Base-by-base conservation (phyloP, 2,329 filamentous ascomycete species). In the Raffaelea arxii region DNA sequence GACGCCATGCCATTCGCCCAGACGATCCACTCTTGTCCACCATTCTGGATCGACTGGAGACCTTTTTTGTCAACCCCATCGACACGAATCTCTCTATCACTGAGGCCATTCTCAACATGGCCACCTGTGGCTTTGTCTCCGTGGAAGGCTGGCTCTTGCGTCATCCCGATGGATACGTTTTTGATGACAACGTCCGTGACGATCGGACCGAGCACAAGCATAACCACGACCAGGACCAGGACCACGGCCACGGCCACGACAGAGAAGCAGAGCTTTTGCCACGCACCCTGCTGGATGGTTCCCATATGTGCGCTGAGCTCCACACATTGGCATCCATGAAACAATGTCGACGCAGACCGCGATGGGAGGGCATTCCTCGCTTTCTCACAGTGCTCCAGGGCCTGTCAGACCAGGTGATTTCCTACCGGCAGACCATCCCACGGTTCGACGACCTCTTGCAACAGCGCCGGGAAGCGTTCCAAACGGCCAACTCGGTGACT, bases 121-220 rank as follows among this genome's bases (percentile, higher is more conserved):
- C 86, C 11, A 80, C 86, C 1, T 97, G 92, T 55, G 85, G 88
- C 6, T 85, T 86, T 52, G 83, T 95, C 58, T 80, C 82, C 19
- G 73, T 96, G 12, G 88, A 96, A 58, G 85, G 86, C n/a, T 98
- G 92, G 91, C 69, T 97, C 25, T 70, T 91, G 6, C 81, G 87
- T 16, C 79, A 83, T 45, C 84, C 86, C 4, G 70, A 67, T n/a
- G 72, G 69, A 49, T 85, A 81, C 57, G 66, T 68, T 6, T 85
- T 77, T 49, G 68, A 70, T 9, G 71, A 73, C 14, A 63, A 70
- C 22, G 61, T 67, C 25, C 58, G 59, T 11, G 57, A 60, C 47
- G 40, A 38, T 21, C n/a, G n/a, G 27, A 30, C 32, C 7, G 19
- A 36, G 32, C 16, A 9, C 6, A n/a, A 36, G 32, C 6, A 12